These are phyloP conservation scores for Graphiopsis chlorocephala DNA, from an alignment of 2,329 filamentous ascomycete genomes.

Conservation along the genomic window DNA sequence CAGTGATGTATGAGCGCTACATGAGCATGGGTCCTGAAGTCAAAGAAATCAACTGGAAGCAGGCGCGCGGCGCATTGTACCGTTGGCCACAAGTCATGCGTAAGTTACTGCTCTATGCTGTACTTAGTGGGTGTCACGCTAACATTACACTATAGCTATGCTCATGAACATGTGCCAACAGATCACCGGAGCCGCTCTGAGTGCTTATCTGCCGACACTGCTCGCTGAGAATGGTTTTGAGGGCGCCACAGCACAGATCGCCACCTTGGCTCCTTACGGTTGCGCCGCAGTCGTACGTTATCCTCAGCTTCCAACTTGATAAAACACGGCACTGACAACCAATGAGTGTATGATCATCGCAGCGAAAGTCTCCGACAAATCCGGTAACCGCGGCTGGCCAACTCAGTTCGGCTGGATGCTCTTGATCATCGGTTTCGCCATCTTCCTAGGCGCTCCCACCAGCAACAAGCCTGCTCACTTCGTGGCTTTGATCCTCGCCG, in stretches of 20 bases:
- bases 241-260: slow-evolving; percentile 18
- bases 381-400: slow-evolving; percentile 17
- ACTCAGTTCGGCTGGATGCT: slow-evolving; percentile 19
- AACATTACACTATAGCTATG: slow-evolving; percentile 2
- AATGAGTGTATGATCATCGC: slow-evolving; percentile 16
- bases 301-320: neutral
- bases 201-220: slow-evolving; percentile 18
- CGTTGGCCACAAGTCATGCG: slow-evolving; percentile 19
- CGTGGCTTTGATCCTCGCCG: slow-evolving; percentile 16
- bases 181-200: slow-evolving; percentile 18
- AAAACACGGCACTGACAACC: neutral
- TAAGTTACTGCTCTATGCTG: neutral
- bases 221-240: slow-evolving; percentile 17
- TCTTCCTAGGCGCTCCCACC: slow-evolving; percentile 17
- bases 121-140: neutral
- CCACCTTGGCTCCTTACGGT: slow-evolving; percentile 16
- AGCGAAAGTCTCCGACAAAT: slow-evolving; percentile 15
- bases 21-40: slow-evolving; percentile 18
- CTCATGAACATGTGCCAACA: slow-evolving; percentile 20
- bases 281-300: slow-evolving; percentile 14
- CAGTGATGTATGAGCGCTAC: slow-evolving; percentile 19
- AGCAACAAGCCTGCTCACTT: slow-evolving; percentile 18
- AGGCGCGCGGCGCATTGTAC: slow-evolving; percentile 18
- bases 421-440: slow-evolving; percentile 16
- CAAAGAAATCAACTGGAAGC: slow-evolving; percentile 20